Evolutionary conservation across 306 rosid genomes (phyloP), one percentile per base, ranked within the genome.

Genomic region (Comarum palustre): DNA sequence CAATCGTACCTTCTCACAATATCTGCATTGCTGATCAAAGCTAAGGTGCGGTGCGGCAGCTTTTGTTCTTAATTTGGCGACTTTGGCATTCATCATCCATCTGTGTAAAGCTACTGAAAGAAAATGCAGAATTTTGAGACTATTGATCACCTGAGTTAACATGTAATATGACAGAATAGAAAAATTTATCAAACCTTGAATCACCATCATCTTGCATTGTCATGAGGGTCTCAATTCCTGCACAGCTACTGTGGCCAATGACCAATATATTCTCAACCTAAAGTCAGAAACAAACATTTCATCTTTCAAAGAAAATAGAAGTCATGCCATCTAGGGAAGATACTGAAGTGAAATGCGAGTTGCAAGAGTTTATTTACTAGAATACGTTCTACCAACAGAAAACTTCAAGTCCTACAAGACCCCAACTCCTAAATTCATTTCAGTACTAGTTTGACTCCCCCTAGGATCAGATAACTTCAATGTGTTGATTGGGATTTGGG

Each of bases 171-270:
- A 3, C 17, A 9, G 38, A 19, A 17, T 42, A 42, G 27, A 55
- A 46, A 12, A 68, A 22, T 41, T 54, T 64, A 75, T 15, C 77
- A 57, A 60, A 91, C 98, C 96, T 89, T 17, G 90, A 73, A 25
- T 81, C 78, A 38, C 31, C 82, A 68, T 89, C 84, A 43, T 89
- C 90, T 84, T 81, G 87, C 89, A 86, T 86, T 39, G 62, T 80
- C 97, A 94, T 86, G 55, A 94, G 82, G 54, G 86, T 60, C 78
- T 94, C 90, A 75, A 94, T 91, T 79, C 98, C 98, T 80, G 91
- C 97, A 76, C 98, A 94, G 70, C 88, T 78, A 77, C 98, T 91
- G 68, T 94, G 98, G 38, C 97, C 97, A 75, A 94, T 81, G 71
- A 94, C 88, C 51, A 94, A 77, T 74, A 91, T 85, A 67, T 91